Conservation (phyloP, 2,329 filamentous ascomycete genomes). For the Tolypocladium tundrense region DNA sequence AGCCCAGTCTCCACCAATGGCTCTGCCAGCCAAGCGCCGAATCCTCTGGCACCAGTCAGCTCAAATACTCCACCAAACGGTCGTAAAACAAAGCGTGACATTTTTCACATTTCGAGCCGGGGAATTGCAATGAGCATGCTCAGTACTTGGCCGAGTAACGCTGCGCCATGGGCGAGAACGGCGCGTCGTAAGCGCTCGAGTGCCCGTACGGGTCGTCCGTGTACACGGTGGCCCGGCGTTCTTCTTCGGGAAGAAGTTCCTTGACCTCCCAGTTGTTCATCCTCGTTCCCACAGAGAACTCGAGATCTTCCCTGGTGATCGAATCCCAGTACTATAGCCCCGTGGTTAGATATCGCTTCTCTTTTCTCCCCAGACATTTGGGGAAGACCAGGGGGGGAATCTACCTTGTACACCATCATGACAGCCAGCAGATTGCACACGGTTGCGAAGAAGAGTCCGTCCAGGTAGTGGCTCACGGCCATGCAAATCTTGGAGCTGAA, state of each 20-base stretch:
- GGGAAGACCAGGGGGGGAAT: background rate
- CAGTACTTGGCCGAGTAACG: conserved; percentile 38
- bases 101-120: background rate
- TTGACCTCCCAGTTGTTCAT: conserved; percentile 99
- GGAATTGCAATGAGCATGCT: conserved; percentile 1
- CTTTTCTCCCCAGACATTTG: conserved; percentile 7
- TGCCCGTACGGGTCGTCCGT: conserved; percentile 56
- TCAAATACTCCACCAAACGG: background rate
- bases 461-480: conserved; percentile 79
- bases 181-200: conserved; percentile 41
- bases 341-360: conserved; percentile 3
- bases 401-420: conserved; percentile 99
- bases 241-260: conserved; percentile 73
- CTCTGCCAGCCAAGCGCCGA: background rate
- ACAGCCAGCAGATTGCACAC: conserved; percentile 88
- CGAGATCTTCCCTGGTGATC: conserved; percentile 94
- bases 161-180: conserved; percentile 33
- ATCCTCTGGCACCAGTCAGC: background rate
- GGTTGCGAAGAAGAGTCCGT: conserved; percentile 89
- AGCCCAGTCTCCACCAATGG: background rate
- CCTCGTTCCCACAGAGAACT: conserved; percentile 92
- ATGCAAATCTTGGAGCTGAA: conserved; percentile 81
- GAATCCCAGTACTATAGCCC: conserved; percentile 84
- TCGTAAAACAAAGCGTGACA: background rate
- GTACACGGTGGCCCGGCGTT: conserved; percentile 64